Percentiles rank a stretch among this genome's conserved stretches.
Evolutionary conservation across 441 rosid species (phyloP).

Genomic region (Kokia cookei): DNA sequence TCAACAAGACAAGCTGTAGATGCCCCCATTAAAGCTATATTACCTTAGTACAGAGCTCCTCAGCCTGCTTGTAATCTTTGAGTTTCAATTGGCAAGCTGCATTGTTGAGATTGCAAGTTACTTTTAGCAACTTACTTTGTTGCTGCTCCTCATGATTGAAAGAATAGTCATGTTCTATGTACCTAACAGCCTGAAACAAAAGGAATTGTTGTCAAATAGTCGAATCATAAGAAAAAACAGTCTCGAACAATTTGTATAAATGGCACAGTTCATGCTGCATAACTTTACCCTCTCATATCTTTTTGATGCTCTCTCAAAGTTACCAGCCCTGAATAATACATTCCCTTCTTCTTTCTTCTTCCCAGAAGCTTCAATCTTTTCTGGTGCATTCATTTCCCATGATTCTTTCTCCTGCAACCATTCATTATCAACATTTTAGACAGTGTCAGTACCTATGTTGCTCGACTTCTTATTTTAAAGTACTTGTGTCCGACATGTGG

Average conservation of each 20-base stretch:
- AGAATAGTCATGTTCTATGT: constrained; percentile 61
- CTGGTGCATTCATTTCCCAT: constrained; percentile 78
- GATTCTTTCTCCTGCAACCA: constrained; percentile 68
- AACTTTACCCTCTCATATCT: constrained; percentile 67
- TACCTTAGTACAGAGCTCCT: constrained; percentile 76
- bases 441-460: background rate
- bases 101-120: constrained; percentile 65
- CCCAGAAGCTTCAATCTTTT: constrained; percentile 74
- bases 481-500: too few species aligned
- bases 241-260: constrained; percentile 5
- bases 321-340: constrained; percentile 55
- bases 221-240: background rate
- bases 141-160: constrained; percentile 78
- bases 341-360: constrained; percentile 92
- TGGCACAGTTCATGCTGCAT: constrained; percentile 1
- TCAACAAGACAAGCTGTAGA: background rate
- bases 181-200: constrained; percentile 52
- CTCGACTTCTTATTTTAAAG: too few species aligned
- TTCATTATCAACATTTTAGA: constrained; percentile 7
- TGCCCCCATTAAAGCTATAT: constrained; percentile 4
- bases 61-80: constrained; percentile 67
- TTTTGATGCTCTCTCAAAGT: constrained; percentile 59
- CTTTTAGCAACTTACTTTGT: constrained; percentile 53
- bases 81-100: constrained; percentile 81
- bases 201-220: background rate